Base-by-base conservation (phyloP, 2,329 filamentous ascomycete genomes). In the Claviceps sp. region DNA sequence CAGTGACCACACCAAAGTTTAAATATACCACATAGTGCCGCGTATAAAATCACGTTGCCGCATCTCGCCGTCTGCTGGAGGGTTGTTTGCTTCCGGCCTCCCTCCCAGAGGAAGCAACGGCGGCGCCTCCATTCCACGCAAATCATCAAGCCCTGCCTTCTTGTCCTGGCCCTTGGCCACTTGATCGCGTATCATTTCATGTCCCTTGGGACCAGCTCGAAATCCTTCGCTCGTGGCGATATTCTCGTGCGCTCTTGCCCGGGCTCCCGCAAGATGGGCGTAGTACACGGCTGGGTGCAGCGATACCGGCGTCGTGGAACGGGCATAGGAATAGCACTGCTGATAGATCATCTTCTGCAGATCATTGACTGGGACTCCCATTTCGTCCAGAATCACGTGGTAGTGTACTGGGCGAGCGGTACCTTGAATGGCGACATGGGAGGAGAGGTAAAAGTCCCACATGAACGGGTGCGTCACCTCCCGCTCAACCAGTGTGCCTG, bases 371-470 rank as follows among this genome's bases (percentile, higher is more conserved):
- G 74, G 66, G 60, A 87, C 77, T 1, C 77, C 72, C 50, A 84
- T 79, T 65, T 97, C 89, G 63, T 98, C 93, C 47, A 85, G 64
- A 22, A 98, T 81, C 14, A 96, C 85, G 55, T 91, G 85, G 66
- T 98, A 98, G 61, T 95, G 89, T 0, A 94, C 89, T 0, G 93
- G 93, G 1, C 93, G 82, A 18, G 93, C 85, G 0, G 93, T 98
- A 24, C 93, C 93, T 68, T 98, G 93, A 57, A 98, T 89, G 0
- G 93, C 93, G 1, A 72, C 69, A 51, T 82, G 78, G 0, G 76
- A 79, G 57, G 70, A 75, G 4, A 81, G 66, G 50, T 79, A 91
- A 62, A 95, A 95, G 63, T 97, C 93, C 64, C 85, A 94, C 64
- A 95, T 87, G 62, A 85, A 87, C 0, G 93, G 89, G 61, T 91